phyloP scores from a whole-genome alignment of 495 filamentous ascomycete species.

The Hypoxylon crocopeplum region DNA sequence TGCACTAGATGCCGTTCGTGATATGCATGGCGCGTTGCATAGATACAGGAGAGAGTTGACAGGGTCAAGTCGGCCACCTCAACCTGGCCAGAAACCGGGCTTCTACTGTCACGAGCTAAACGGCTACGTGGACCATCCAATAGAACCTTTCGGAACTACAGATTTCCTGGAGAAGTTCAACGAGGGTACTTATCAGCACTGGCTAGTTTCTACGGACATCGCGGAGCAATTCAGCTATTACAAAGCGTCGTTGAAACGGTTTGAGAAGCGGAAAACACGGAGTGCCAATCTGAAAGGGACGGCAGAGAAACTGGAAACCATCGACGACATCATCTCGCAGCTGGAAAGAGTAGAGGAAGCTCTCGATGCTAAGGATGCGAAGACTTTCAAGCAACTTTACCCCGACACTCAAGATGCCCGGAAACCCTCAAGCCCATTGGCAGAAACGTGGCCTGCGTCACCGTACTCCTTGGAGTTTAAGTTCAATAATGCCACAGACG shows the following conservation, averaged over 20 bases:
- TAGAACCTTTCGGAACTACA: constrained; percentile 29
- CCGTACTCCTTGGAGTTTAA: constrained; percentile 55
- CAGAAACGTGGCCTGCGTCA: constrained; percentile 13
- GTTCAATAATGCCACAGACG: constrained; percentile 53
- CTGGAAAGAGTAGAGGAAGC: constrained; percentile 60
- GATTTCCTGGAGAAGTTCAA: constrained; percentile 53
- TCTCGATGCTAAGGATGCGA: constrained; percentile 64
- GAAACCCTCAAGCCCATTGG: background rate
- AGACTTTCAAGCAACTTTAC: constrained; percentile 68
- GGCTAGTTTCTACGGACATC: constrained; percentile 50
- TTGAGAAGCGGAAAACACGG: constrained; percentile 43
- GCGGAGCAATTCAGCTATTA: constrained; percentile 7
- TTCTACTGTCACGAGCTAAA: constrained; percentile 6
- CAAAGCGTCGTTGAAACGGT: constrained; percentile 30
- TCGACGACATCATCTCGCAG: constrained; percentile 54
- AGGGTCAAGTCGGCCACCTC: background rate
- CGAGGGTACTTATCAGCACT: constrained; percentile 61
- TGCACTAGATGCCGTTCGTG: constrained; percentile 62
- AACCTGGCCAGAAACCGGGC: constrained; percentile 1
- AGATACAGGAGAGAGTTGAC: constrained; percentile 48
- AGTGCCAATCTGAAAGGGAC: constrained; percentile 42
- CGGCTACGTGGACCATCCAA: background rate
- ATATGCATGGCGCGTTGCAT: constrained; percentile 55
- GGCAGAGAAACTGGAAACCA: constrained; percentile 58
- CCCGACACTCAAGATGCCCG: constrained; percentile 52